Conservation (phyloP, 768 basidiomycete genomes). For the Strobilomyces dryophilus region DNA sequence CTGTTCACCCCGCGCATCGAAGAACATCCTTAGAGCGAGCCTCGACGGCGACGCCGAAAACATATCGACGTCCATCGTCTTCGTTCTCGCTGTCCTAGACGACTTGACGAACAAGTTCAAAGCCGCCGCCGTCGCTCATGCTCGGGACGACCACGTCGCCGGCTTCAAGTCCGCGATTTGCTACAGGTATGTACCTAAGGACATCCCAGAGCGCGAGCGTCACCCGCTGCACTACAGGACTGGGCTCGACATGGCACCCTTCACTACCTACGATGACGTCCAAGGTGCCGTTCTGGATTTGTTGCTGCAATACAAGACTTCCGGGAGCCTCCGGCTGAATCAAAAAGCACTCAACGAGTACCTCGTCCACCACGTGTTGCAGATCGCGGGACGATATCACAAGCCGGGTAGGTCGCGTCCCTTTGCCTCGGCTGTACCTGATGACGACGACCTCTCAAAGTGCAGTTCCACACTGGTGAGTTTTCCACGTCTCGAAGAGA, state of each 20-base stretch:
- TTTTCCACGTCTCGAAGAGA: too few relatives aligned
- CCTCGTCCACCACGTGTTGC: conserved; percentile 53
- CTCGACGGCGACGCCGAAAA: conserved; percentile 4
- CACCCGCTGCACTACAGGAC: conserved; percentile 36
- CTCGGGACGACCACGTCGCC: conserved; percentile 47
- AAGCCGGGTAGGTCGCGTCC: conserved; percentile 52
- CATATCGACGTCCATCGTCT: conserved; percentile 15
- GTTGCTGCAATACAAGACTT: conserved; percentile 33
- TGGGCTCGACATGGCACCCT: conserved; percentile 51
- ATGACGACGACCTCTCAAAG: conserved; percentile 32
- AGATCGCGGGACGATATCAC: conserved; percentile 44
- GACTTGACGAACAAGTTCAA: conserved; percentile 36
- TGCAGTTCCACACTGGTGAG: conserved; percentile 74
- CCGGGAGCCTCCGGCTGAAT: conserved; percentile 45
- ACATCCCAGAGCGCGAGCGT: not conserved
- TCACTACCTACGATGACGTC: conserved; percentile 24
- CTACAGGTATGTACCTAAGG: conserved; percentile 39
- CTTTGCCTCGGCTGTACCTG: not conserved
- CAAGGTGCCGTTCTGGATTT: conserved; percentile 32
- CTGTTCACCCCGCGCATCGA: not conserved
- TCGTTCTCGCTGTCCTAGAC: conserved; percentile 9
- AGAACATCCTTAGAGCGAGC: conserved; percentile 21
- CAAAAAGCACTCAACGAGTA: conserved; percentile 65
- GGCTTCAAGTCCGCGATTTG: conserved; percentile 76
- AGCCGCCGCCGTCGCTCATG: conserved; percentile 34